Evolutionary conservation across 305 asterid genomes (phyloP).

Genomic region (Solanum hybrid): DNA sequence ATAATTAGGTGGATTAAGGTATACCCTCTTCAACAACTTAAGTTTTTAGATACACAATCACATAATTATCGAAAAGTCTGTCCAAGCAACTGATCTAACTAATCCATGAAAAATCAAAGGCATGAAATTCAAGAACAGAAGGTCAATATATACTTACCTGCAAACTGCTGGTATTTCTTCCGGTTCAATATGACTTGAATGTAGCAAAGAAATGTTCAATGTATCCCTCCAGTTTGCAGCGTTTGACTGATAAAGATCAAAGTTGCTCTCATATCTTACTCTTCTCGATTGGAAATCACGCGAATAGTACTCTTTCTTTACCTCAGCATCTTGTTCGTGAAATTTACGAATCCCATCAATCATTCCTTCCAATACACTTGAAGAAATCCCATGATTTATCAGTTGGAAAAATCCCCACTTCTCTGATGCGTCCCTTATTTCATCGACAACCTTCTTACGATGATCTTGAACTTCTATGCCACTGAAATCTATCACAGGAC

Average conservation of each 20-base stretch:
- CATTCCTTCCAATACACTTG: slow-evolving; percentile 28
- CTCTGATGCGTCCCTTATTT: slow-evolving; percentile 38
- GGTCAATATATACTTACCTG: slow-evolving; percentile 20
- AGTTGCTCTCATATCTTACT: slow-evolving; percentile 29
- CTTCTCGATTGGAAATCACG: slow-evolving; percentile 17
- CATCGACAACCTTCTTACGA: slow-evolving; percentile 17
- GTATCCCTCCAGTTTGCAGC: slow-evolving; percentile 63
- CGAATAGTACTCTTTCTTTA: slow-evolving; percentile 25
- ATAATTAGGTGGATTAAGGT: not conserved
- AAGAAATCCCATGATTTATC: slow-evolving; percentile 45
- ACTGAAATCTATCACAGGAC: slow-evolving; percentile 39
- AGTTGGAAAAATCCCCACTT: slow-evolving; percentile 56
- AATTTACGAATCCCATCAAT: slow-evolving; percentile 34
- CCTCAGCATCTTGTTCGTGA: slow-evolving; percentile 40
- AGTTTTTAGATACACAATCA: not conserved
- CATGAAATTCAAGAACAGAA: not conserved
- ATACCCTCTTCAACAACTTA: not conserved
- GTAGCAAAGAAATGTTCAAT: slow-evolving; percentile 19
- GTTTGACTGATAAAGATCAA: slow-evolving; percentile 32
- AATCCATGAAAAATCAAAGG: not conserved
- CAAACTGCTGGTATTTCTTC: slow-evolving; percentile 39
- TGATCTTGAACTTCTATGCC: slow-evolving; percentile 11
- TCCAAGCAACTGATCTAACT: not conserved
- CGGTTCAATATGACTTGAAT: slow-evolving; percentile 10
- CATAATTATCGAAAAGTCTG: not conserved